Percentiles rank a stretch among this genome's conserved stretches.
Conservation (phyloP, 1,284 basidiomycete genomes). For the Fistulina hepatica region DNA sequence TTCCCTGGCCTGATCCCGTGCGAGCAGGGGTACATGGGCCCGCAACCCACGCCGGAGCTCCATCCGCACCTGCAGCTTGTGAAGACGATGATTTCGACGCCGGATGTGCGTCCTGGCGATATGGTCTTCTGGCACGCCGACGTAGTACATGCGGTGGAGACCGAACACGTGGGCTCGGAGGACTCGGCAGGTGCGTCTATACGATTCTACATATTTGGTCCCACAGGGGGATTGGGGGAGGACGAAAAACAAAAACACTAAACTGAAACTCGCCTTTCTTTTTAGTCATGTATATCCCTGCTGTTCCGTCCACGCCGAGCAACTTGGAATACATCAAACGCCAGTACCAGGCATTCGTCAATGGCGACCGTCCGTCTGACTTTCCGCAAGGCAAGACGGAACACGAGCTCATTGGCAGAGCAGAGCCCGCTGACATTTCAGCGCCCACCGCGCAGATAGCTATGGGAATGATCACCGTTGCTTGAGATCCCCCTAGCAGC, state of each 20-base stretch:
- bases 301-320: conserved; percentile 60
- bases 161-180: conserved; percentile 50
- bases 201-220: too few species aligned
- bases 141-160: conserved; percentile 73
- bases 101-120: conserved; percentile 69
- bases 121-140: conserved; percentile 86
- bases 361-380: conserved; percentile 59
- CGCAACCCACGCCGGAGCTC: conserved; percentile 35
- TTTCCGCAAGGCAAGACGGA: conserved; percentile 58
- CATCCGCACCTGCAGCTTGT: conserved; percentile 65
- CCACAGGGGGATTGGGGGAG: too few species aligned
- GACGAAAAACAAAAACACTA: too few species aligned
- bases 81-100: conserved; percentile 65
- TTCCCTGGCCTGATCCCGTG: conserved; percentile 45
- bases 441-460: conserved; percentile 37
- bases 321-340: conserved; percentile 52
- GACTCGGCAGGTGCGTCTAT: conserved; percentile 55
- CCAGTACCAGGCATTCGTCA: conserved; percentile 52
- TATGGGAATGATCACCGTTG: conserved; percentile 33
- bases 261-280: too few species aligned
- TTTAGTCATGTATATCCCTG: conserved; percentile 71
- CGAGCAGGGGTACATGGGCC: conserved; percentile 39
- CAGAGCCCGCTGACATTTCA: conserved; percentile 35
- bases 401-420: conserved; percentile 40
- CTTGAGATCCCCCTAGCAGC: too few species aligned